phyloP scores from a whole-genome alignment of 208 protist genomes.

The Wallacemonas sp. region DNA sequence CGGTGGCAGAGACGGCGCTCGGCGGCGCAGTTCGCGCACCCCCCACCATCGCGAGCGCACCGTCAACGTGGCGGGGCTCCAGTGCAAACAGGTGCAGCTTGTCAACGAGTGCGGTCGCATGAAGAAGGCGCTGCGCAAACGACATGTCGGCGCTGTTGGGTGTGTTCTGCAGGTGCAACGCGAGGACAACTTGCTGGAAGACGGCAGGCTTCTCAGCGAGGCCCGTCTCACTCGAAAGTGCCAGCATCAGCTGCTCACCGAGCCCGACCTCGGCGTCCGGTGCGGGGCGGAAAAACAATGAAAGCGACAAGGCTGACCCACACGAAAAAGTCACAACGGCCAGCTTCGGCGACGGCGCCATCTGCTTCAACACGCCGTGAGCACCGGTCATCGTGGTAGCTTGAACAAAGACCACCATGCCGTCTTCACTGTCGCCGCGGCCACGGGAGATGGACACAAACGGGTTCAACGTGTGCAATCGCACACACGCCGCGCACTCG shows the following conservation, averaged over 20 bases:
- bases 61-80: slow-evolving; percentile 12
- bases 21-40: not conserved
- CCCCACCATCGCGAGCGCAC: slow-evolving; percentile 2
- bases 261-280: no score
- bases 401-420: slow-evolving; percentile 5
- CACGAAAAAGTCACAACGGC: slow-evolving; percentile 7
- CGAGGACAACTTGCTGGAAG: slow-evolving; percentile 36
- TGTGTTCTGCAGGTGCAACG: slow-evolving; percentile 21
- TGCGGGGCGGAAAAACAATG: slow-evolving; percentile 34
- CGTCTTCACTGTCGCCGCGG: not conserved
- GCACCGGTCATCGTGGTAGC: not conserved
- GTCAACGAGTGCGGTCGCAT: slow-evolving; percentile 25
- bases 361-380: not conserved
- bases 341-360: not conserved
- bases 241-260: slow-evolving; percentile 7
- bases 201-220: slow-evolving; percentile 27
- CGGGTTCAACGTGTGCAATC: slow-evolving; percentile 51
- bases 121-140: slow-evolving; percentile 9
- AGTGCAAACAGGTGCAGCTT: slow-evolving; percentile 33
- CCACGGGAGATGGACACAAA: slow-evolving; percentile 24
- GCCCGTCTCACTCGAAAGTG: slow-evolving; percentile 27
- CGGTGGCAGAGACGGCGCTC: slow-evolving; percentile 30
- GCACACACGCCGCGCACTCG: slow-evolving; percentile 18
- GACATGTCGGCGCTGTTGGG: not conserved
- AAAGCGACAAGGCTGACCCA: slow-evolving; percentile 18